Conservation (phyloP, 768 basidiomycete species). For the Austroboletus eburneus region DNA sequence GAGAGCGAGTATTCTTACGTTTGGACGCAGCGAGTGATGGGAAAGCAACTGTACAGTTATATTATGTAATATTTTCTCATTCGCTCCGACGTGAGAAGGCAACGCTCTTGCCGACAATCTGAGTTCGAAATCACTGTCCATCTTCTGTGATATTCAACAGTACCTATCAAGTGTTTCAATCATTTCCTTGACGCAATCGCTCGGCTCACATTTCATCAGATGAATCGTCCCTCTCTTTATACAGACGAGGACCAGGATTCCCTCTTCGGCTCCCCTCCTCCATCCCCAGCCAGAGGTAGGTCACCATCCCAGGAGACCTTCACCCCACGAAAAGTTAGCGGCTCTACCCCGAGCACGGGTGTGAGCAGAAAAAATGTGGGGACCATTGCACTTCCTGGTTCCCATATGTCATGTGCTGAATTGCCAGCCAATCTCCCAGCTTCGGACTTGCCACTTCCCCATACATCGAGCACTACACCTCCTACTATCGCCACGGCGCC, state of each 20-base stretch:
- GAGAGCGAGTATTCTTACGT: too few relatives aligned
- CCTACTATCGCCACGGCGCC: constrained; percentile 16
- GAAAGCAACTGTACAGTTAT: too few relatives aligned
- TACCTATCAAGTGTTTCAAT: constrained; percentile 20
- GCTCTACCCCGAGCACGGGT: constrained; percentile 27
- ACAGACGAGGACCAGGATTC: constrained; percentile 53
- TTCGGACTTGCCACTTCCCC: constrained; percentile 41
- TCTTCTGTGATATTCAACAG: too few relatives aligned
- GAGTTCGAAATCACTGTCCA: too few relatives aligned
- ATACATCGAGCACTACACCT: constrained; percentile 36
- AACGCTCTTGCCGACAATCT: too few relatives aligned
- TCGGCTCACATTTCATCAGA: constrained; percentile 19
- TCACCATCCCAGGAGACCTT: constrained; percentile 53
- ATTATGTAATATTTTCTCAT: too few relatives aligned
- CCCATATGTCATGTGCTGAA: constrained; percentile 82
- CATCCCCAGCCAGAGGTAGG: constrained; percentile 72
- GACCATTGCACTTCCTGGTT: constrained; percentile 98
- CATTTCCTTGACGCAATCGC: constrained; percentile 4
- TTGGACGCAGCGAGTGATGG: too few relatives aligned
- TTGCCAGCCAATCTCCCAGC: constrained; percentile 76
- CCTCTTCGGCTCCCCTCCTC: constrained; percentile 78
- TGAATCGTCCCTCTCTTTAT: constrained; percentile 10
- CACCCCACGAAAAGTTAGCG: constrained; percentile 13
- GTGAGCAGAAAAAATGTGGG: constrained; percentile 61
- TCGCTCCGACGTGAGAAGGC: too few relatives aligned